phyloP scores from a whole-genome alignment of 2,329 filamentous ascomycete species.

The Ascochyta lentis region DNA sequence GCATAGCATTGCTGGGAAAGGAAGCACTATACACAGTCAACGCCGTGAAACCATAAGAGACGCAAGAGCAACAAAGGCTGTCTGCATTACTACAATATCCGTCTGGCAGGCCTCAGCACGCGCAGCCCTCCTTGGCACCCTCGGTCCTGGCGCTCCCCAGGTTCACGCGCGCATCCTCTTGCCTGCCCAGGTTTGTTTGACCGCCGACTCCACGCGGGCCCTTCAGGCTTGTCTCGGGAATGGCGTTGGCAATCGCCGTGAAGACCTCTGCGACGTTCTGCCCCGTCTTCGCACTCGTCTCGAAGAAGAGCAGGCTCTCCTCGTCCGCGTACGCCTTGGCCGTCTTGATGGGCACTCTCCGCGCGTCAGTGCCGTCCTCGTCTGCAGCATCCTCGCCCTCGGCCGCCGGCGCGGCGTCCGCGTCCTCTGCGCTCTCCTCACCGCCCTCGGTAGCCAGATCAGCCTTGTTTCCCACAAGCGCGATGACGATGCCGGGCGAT shows the following conservation, averaged over 20 bases:
- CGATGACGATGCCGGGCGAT: slow-evolving; percentile 94
- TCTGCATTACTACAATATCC: slow-evolving; percentile 15
- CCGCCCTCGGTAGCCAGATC: slow-evolving; percentile 70
- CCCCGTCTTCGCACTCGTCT: slow-evolving; percentile 97
- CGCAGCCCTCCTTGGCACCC: slow-evolving; percentile 88
- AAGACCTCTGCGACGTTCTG: slow-evolving; percentile 95
- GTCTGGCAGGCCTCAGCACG: slow-evolving; percentile 65
- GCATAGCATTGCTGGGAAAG: not conserved
- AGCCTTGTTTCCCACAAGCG: slow-evolving; percentile 87
- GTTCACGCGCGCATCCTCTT: slow-evolving; percentile 78
- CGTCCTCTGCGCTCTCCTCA: slow-evolving; percentile 56
- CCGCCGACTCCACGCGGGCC: slow-evolving; percentile 72
- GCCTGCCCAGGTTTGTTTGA: slow-evolving; percentile 63
- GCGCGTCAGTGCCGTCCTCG: slow-evolving; percentile 73
- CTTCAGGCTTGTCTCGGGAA: slow-evolving; percentile 96
- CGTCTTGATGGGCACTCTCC: slow-evolving; percentile 90
- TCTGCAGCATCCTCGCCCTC: slow-evolving; percentile 60
- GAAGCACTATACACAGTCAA: slow-evolving; percentile 13
- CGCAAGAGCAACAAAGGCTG: slow-evolving; percentile 5
- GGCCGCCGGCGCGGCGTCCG: slow-evolving; percentile 56
- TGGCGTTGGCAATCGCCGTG: slow-evolving; percentile 96
- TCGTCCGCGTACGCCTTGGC: slow-evolving; percentile 94
- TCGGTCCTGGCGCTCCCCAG: slow-evolving; percentile 73
- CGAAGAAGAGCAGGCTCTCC: slow-evolving; percentile 92
- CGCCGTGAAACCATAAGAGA: not conserved